Conservation (phyloP, 2,329 filamentous ascomycete species). For the Chaetothyriales sp. region DNA sequence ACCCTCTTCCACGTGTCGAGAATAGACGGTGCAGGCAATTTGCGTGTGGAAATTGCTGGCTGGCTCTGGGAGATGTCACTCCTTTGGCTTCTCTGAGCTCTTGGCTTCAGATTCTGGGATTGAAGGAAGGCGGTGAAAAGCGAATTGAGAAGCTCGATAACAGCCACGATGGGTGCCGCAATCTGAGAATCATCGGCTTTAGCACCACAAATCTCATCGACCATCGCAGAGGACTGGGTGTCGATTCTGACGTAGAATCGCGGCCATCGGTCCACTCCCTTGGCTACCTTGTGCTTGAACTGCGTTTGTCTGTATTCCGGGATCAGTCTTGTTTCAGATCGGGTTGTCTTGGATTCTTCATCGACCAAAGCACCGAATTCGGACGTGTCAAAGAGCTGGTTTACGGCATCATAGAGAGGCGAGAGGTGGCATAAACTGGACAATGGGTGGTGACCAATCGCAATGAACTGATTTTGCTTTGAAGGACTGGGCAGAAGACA, state of each 20-base stretch:
- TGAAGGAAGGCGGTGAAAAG: background rate
- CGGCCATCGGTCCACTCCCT: slow-evolving; percentile 65
- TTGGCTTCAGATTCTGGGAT: background rate
- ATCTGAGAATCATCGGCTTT: background rate
- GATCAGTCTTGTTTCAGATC: background rate
- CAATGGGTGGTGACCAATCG: slow-evolving; percentile 57
- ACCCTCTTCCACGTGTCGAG: background rate
- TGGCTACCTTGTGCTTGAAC: slow-evolving; percentile 36
- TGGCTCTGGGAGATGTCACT: background rate
- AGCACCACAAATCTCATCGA: background rate
- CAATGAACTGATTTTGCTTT: slow-evolving; percentile 65
- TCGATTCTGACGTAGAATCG: slow-evolving; percentile 71
- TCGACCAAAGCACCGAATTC: slow-evolving; percentile 54
- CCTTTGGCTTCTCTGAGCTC: background rate
- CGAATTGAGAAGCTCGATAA: background rate
- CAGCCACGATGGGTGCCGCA: background rate
- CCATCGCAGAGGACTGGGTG: slow-evolving; percentile 14
- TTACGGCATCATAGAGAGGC: slow-evolving; percentile 61
- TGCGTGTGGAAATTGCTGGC: background rate
- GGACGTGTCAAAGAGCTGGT: slow-evolving; percentile 60
- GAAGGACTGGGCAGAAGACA: slow-evolving; percentile 53
- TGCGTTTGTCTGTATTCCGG: slow-evolving; percentile 30
- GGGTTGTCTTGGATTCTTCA: slow-evolving; percentile 19
- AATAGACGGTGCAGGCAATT: background rate
- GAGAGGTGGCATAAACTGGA: slow-evolving; percentile 41